A percentile compares a stretch with the other conserved stretches of the same genome.
These are phyloP conservation scores for Fusarium veterinarium DNA, from an alignment of 2,329 filamentous ascomycete genomes.

Conservation along the genomic window DNA sequence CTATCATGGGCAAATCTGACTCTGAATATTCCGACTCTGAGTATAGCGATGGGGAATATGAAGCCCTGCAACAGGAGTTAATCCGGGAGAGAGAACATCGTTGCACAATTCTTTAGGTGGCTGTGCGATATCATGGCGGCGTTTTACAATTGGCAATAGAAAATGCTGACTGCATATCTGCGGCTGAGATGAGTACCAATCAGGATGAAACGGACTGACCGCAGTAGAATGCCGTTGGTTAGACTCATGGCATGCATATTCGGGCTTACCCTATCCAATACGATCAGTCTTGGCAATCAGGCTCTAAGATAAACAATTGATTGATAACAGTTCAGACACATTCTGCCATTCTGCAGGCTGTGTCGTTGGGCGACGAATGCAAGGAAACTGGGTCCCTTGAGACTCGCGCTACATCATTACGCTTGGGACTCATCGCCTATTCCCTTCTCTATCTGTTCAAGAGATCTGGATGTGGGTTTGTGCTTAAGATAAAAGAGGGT, in stretches of 20 bases:
- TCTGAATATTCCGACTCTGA: neutral
- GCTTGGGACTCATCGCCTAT: rapidly evolving
- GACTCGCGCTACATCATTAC: neutral
- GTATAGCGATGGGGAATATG: neutral
- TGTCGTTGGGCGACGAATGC: rapidly evolving
- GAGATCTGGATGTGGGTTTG: rapidly evolving
- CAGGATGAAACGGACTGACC: neutral
- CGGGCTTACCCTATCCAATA: neutral
- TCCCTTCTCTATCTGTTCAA: rapidly evolving
- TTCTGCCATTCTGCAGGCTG: neutral
- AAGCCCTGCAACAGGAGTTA: neutral
- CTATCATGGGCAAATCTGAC: neutral
- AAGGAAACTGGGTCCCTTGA: neutral
- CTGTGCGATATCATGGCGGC: neutral
- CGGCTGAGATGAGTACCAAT: neutral
- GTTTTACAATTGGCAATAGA: neutral
- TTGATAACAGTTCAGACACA: neutral
- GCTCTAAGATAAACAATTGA: neutral
- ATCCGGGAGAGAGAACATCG: neutral
- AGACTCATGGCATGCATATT: neutral
- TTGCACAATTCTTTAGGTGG: neutral
- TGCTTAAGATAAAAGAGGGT: too few relatives aligned
- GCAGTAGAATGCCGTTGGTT: neutral
- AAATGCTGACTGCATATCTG: neutral
- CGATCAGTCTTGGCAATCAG: neutral